These are phyloP conservation scores for Angomonas ambiguus DNA, from an alignment of 208 protist species.

Conservation along the genomic window DNA sequence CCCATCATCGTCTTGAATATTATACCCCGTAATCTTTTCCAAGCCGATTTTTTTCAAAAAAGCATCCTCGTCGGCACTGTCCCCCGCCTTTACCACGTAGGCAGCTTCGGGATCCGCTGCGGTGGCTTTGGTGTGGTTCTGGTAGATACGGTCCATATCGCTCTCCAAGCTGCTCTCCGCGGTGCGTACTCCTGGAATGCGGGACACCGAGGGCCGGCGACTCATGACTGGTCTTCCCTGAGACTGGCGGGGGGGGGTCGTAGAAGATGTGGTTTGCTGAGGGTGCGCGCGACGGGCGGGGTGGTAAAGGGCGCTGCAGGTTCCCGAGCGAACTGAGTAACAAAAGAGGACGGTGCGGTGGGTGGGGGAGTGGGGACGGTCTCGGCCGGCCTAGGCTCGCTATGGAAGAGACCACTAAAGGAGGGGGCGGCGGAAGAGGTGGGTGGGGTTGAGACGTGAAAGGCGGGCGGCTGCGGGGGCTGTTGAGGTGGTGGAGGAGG, in stretches of 20 bases:
- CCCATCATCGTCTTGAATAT: constrained; percentile 18
- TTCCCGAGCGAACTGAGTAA: neutral
- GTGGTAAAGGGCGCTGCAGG: neutral
- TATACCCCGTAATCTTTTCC: constrained; percentile 44
- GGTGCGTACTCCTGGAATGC: constrained; percentile 5
- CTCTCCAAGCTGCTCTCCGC: constrained; percentile 2
- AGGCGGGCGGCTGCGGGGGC: neutral
- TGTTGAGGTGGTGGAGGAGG: neutral
- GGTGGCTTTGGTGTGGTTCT: neutral
- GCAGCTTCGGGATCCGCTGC: neutral
- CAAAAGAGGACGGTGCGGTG: neutral
- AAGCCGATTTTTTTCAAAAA: constrained; percentile 46
- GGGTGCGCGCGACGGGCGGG: neutral
- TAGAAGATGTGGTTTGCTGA: constrained; percentile 43
- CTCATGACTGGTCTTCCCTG: constrained; percentile 27
- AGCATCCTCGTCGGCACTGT: constrained; percentile 18
- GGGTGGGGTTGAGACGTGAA: neutral
- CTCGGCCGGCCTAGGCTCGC: neutral
- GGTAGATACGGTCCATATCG: neutral
- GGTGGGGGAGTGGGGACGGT: neutral
- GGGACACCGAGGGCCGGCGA: constrained; percentile 23
- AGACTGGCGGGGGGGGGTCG: constrained; percentile 23
- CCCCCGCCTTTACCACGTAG: constrained; percentile 1
- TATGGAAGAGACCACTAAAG: neutral
- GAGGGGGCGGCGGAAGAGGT: neutral